Evolutionary conservation across 1,284 basidiomycete genomes (phyloP), one percentile per base, ranked within the genome.

Genomic region (Trichosporon ovoides): DNA sequence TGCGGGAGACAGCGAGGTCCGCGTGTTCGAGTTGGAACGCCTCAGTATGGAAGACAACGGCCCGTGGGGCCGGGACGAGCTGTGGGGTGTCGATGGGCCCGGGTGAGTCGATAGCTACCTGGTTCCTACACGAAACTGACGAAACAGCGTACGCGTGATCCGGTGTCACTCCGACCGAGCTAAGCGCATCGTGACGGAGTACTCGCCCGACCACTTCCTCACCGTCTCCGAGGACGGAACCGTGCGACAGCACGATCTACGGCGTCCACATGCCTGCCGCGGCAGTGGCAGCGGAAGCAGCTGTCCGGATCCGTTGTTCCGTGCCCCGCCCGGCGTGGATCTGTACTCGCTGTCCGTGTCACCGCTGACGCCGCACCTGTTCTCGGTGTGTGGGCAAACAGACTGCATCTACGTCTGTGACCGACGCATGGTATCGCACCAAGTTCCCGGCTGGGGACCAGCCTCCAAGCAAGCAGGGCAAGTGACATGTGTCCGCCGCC

Each of bases 371-470:
- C 80, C 81, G 14, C 78, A 80, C 66, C 71, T 80, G 7, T 81
- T 82, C 56, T 75, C 76, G 1, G 80, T 80, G 1, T 80, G 79
- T 0, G 81, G 81, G 5, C 71, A 69, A 38, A 71, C 71, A 7
- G 70, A 72, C 22, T 56, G 91, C 85, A 92, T 88, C 1, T 92
- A 88, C 74, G 82, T 97, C 1, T 94, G 91, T 68, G 93, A 97
- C 74, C 82, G 93, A 53, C 83, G 93, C 56, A 87, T 91, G 74
- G 77, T 83, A 14, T 84, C 85, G 9, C 82, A 85, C 7, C 81
- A 83, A 53, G 75, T 88, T 24, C 77, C 80, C 57, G 85, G 90
- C 66, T 92, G 90, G 88, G 90, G 89, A 4, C 77, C 83, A 60
- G 77, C 82, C 34, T 64, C 64, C 34, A 61, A 58, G 13, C 54